phyloP scores from a whole-genome alignment of 768 basidiomycete species.

The Chalciporus chontae region DNA sequence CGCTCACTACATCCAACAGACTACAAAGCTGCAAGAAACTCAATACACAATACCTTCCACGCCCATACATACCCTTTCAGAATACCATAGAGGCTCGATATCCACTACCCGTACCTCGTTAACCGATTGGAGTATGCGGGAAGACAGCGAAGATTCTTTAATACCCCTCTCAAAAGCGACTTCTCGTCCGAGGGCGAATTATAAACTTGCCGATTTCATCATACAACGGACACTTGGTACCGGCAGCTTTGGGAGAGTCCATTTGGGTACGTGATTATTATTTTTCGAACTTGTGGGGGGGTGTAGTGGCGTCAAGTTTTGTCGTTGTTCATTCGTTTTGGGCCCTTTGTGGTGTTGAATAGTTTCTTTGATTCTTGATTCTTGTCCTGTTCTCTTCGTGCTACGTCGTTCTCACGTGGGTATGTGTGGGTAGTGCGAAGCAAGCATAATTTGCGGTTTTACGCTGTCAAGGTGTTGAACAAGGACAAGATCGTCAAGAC shows the following conservation, averaged over 20 bases:
- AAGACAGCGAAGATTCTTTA: constrained; percentile 35
- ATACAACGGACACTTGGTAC: constrained; percentile 86
- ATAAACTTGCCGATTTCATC: constrained; percentile 72
- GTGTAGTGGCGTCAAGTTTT: not conserved
- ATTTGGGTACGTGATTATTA: constrained; percentile 54
- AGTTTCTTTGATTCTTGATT: not conserved
- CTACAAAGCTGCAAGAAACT: constrained; percentile 9
- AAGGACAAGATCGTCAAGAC: constrained; percentile 90
- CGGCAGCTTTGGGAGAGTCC: constrained; percentile 97
- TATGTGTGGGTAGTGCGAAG: constrained; percentile 64
- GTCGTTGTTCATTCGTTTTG: not conserved
- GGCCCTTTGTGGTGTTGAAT: not conserved
- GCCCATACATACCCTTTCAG: constrained; percentile 33
- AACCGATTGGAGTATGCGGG: constrained; percentile 45
- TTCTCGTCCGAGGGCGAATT: constrained; percentile 58
- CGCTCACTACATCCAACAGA: not conserved
- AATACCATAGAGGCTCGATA: constrained; percentile 62
- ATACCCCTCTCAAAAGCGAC: constrained; percentile 33
- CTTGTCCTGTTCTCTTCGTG: not conserved
- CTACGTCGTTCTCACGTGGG: constrained; percentile 2
- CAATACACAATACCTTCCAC: not conserved
- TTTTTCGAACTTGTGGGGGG: not conserved
- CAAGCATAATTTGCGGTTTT: constrained; percentile 92
- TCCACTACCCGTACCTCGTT: constrained; percentile 62
- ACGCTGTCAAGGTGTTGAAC: constrained; percentile 91